These are phyloP conservation scores for Xylaria longipes DNA, from an alignment of 495 filamentous ascomycete species.

Conservation along the genomic window DNA sequence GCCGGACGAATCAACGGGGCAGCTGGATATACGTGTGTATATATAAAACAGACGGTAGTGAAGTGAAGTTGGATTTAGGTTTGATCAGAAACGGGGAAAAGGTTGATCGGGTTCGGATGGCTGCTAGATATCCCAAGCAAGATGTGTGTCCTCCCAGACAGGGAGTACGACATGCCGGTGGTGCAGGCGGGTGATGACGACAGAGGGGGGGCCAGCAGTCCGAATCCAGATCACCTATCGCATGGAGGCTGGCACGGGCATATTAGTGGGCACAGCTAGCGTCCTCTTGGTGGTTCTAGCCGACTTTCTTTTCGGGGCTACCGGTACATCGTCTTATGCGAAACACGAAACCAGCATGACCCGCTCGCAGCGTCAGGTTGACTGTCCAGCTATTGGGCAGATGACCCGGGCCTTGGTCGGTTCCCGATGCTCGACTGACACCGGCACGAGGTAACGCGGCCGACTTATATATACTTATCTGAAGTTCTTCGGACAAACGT, in stretches of 20 bases:
- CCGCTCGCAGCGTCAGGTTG: neutral
- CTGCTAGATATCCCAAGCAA: conserved; percentile 5
- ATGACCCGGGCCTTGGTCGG: conserved; percentile 14
- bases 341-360: conserved; percentile 14
- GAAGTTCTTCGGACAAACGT: too few species aligned
- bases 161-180: conserved; percentile 2
- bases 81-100: neutral
- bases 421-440: conserved; percentile 8
- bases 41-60: neutral
- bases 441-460: conserved; percentile 13
- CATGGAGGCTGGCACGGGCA: too few species aligned
- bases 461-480: too few species aligned
- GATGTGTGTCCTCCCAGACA: neutral
- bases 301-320: too few species aligned
- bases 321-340: too few species aligned
- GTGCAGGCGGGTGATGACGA: conserved; percentile 19
- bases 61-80: neutral
- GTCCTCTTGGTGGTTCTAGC: neutral
- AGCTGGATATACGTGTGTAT: neutral
- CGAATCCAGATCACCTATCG: too few species aligned
- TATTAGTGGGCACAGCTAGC: neutral
- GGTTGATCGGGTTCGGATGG: conserved; percentile 6
- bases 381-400: conserved; percentile 20
- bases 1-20: neutral
- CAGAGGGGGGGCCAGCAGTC: neutral